A percentile compares a stretch with the other conserved stretches of the same genome.
Evolutionary conservation across 345 rosid genomes (phyloP).

Genomic region (Aquilaria sinensis): DNA sequence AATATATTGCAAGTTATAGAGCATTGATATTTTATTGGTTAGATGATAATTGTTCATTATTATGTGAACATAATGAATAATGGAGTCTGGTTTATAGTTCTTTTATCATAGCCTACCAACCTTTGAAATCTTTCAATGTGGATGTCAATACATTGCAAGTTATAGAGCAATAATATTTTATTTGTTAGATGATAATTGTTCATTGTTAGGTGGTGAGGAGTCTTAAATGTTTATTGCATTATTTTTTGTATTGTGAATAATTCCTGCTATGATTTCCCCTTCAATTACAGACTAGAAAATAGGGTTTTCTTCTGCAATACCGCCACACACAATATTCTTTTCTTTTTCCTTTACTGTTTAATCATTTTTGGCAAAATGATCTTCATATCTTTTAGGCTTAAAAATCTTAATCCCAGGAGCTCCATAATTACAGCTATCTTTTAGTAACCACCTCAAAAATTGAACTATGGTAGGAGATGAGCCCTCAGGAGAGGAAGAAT

Average conservation of each 20-base stretch:
- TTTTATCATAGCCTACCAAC: background rate
- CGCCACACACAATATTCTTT: background rate
- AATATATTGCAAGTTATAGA: background rate
- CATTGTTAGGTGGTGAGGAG: background rate
- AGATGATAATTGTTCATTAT: background rate
- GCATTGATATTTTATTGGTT: no score
- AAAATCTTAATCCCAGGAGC: background rate
- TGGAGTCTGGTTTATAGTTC: background rate
- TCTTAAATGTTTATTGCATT: no score
- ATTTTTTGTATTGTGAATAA: no score
- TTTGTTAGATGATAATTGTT: no score
- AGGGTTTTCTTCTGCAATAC: background rate
- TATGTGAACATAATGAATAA: background rate
- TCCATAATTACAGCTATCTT: conserved; percentile 1
- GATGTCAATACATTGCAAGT: background rate
- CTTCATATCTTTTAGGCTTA: background rate
- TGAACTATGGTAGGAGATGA: conserved; percentile 68
- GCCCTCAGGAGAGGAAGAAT: conserved; percentile 70
- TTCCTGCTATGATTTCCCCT: no score
- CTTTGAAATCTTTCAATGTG: background rate
- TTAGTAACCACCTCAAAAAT: conserved; percentile 12
- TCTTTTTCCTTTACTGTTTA: background rate
- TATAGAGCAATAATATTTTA: no score
- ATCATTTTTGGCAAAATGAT: background rate
- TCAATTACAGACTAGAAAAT: no score